phyloP scores from a whole-genome alignment of 2,329 filamentous ascomycete species.

The Dendryphion nanum region DNA sequence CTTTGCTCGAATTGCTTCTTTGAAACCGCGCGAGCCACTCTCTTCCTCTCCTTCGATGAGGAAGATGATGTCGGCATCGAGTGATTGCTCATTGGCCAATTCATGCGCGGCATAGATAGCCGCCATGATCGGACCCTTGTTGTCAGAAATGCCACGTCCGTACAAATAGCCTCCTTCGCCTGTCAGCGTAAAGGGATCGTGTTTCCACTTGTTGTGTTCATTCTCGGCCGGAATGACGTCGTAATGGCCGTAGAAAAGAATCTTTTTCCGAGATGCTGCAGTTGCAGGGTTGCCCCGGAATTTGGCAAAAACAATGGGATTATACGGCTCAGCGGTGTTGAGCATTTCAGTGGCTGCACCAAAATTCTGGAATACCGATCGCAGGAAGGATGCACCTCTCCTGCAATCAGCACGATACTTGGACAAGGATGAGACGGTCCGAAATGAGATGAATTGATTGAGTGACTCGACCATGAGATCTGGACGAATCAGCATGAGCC shows the following conservation, averaged over 20 bases:
- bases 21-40: constrained; percentile 87
- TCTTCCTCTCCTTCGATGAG: constrained; percentile 97
- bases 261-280: constrained; percentile 70
- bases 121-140: constrained; percentile 94
- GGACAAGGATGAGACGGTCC: constrained; percentile 82
- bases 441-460: constrained; percentile 84
- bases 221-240: constrained; percentile 91
- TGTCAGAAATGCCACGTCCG: constrained; percentile 93
- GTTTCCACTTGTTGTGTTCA: constrained; percentile 77
- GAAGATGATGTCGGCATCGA: constrained; percentile 88
- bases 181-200: constrained; percentile 84
- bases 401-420: constrained; percentile 91
- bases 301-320: constrained; percentile 89
- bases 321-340: constrained; percentile 73
- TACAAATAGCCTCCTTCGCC: constrained; percentile 92
- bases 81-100: constrained; percentile 74
- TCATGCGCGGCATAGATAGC: constrained; percentile 93
- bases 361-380: constrained; percentile 85
- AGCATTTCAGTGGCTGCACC: constrained; percentile 81
- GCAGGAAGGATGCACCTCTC: constrained; percentile 85
- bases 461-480: constrained; percentile 65
- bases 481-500: constrained; percentile 28
- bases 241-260: constrained; percentile 97
- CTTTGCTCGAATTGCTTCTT: constrained; percentile 74
- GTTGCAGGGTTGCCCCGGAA: constrained; percentile 75